These are phyloP conservation scores for Hirsutella minnesotensis DNA, from an alignment of 2,329 filamentous ascomycete genomes.

Conservation along the genomic window DNA sequence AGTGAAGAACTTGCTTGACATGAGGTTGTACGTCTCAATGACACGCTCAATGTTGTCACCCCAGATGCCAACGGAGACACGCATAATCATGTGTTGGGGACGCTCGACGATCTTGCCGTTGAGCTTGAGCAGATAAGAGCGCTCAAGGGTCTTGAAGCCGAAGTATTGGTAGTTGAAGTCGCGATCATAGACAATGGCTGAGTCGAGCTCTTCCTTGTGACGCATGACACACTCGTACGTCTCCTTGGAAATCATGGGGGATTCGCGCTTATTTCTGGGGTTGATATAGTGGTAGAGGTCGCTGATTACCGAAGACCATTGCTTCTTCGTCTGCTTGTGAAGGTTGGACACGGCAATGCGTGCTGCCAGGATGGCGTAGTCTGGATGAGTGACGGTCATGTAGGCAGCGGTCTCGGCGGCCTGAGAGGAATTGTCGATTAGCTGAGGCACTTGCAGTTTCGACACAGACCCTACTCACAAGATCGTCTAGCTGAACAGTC, in stretches of 20 bases:
- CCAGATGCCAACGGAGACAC: constrained; percentile 94
- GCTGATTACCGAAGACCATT: constrained; percentile 89
- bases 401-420: constrained; percentile 97
- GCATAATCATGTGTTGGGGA: constrained; percentile 99
- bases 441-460: background rate
- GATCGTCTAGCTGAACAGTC: constrained; percentile 89
- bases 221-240: constrained; percentile 92
- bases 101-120: constrained; percentile 94
- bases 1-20: constrained; percentile 98
- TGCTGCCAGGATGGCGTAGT: constrained; percentile 96
- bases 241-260: constrained; percentile 89
- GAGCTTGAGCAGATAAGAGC: constrained; percentile 92
- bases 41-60: constrained; percentile 89
- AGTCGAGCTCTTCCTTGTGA: constrained; percentile 94
- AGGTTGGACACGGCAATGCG: constrained; percentile 98
- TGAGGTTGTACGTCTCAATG: constrained; percentile 95
- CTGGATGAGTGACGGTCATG: constrained; percentile 98
- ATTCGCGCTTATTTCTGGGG: constrained; percentile 71
- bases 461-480: constrained; percentile 49
- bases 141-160: constrained; percentile 97
- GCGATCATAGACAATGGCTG: constrained; percentile 95
- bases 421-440: constrained; percentile 30
- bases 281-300: constrained; percentile 96
- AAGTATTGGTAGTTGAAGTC: constrained; percentile 99
- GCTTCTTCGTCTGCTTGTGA: constrained; percentile 99